These are phyloP conservation scores for Pythium sukuiense DNA, from an alignment of 352 stramenopile species.

Conservation along the genomic window DNA sequence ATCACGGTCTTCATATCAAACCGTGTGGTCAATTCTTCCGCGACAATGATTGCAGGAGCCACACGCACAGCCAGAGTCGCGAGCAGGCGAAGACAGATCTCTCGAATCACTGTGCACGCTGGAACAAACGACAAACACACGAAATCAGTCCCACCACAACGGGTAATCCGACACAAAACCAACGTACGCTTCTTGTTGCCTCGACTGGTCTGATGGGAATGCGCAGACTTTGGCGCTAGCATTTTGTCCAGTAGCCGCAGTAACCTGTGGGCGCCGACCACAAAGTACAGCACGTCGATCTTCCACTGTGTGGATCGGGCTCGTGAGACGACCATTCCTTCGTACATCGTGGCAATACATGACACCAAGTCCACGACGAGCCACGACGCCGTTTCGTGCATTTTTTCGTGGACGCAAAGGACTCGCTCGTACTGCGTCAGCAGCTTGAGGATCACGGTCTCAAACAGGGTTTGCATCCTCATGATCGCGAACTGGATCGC, in stretches of 20 bases:
- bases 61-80: conserved; percentile 44
- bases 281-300: conserved; percentile 71
- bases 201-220: conserved; percentile 16
- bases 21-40: conserved; percentile 28
- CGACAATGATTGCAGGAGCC: conserved; percentile 36
- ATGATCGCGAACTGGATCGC: conserved; percentile 55
- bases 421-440: conserved; percentile 49
- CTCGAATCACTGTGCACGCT: conserved; percentile 51
- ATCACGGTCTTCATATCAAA: not conserved
- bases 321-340: conserved; percentile 45
- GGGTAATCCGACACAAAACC: too few species aligned
- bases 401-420: conserved; percentile 63
- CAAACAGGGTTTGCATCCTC: conserved; percentile 47
- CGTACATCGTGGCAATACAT: conserved; percentile 50
- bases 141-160: not conserved
- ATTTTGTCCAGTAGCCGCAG: conserved; percentile 56
- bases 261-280: conserved; percentile 54
- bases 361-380: conserved; percentile 50
- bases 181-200: conserved; percentile 42
- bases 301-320: conserved; percentile 58
- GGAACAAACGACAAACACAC: not conserved
- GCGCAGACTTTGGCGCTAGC: conserved; percentile 30
- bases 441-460: conserved; percentile 39
- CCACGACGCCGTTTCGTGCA: conserved; percentile 50
- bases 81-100: conserved; percentile 53